Evolutionary conservation across 169 alveolate genomes (phyloP).

Genomic region (Plasmodium fragile): DNA sequence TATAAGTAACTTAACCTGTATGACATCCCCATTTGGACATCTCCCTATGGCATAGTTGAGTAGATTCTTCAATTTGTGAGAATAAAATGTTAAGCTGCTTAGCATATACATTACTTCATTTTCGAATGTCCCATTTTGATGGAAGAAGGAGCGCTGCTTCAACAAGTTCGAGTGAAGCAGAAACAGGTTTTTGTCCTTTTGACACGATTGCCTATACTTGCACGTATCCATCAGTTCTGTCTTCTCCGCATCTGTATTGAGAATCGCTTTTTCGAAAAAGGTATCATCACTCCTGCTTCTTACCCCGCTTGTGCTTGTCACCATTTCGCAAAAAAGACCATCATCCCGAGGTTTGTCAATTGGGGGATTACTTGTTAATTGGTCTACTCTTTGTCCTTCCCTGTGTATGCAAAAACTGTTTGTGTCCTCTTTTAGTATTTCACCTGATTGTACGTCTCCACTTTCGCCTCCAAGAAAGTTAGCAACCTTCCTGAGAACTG

Average conservation of each 20-base stretch:
- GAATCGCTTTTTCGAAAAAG: constrained; percentile 7
- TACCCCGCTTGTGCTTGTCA: background rate
- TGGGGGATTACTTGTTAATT: background rate
- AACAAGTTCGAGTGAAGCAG: constrained; percentile 19
- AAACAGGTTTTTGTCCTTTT: constrained; percentile 4
- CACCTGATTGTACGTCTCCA: background rate
- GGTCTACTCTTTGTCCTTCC: background rate
- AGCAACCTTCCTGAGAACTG: constrained; percentile 5
- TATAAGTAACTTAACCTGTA: constrained; percentile 19
- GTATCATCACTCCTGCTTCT: constrained; percentile 24
- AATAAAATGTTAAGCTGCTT: constrained; percentile 34
- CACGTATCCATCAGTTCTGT: background rate
- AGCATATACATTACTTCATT: constrained; percentile 18
- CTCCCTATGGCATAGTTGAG: constrained; percentile 33
- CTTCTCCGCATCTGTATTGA: background rate
- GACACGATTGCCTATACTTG: background rate
- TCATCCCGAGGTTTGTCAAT: background rate
- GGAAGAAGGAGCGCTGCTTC: constrained; percentile 33
- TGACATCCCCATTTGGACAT: background rate
- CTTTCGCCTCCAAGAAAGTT: background rate
- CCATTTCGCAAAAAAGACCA: constrained; percentile 2
- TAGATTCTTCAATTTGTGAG: constrained; percentile 37
- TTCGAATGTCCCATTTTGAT: background rate
- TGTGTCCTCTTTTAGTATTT: background rate
- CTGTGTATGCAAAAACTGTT: background rate